phyloP scores from a whole-genome alignment of 768 basidiomycete species.

The Mycena crocata region DNA sequence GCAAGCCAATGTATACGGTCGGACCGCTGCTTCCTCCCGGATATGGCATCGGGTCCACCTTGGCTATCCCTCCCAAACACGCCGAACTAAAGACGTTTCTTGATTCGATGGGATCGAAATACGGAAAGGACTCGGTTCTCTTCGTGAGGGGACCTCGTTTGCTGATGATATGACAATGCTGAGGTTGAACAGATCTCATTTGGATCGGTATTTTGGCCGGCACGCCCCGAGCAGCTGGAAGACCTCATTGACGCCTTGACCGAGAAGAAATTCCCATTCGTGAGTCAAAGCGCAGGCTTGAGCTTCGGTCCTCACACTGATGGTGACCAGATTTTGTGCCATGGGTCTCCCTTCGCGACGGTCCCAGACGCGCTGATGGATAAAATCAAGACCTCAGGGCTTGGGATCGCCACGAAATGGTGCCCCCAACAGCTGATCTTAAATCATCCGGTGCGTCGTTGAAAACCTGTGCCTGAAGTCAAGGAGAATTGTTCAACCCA shows the following conservation, averaged over 20 bases:
- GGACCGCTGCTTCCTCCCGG: constrained; percentile 9
- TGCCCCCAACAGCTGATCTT: neutral
- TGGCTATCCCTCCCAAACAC: neutral
- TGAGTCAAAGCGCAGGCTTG: neutral
- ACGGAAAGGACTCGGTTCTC: constrained; percentile 1
- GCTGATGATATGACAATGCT: neutral
- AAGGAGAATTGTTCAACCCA: neutral
- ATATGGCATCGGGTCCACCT: neutral
- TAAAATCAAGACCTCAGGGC: neutral
- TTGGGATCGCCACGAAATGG: neutral
- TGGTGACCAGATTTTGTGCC: neutral
- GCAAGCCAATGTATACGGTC: constrained; percentile 5
- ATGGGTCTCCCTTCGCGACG: neutral
- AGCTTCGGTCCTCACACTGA: neutral
- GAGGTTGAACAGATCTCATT: neutral
- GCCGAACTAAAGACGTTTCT: neutral
- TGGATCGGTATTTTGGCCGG: neutral
- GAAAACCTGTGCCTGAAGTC: neutral
- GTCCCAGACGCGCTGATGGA: neutral
- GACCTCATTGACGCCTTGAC: neutral
- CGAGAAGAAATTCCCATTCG: neutral
- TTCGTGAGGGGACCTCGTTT: constrained; percentile 4
- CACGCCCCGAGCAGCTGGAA: neutral
- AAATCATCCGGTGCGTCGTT: neutral
- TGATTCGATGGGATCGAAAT: neutral